phyloP scores from a whole-genome alignment of 75 land plant genomes.

The Selaginella moellendorffii region DNA sequence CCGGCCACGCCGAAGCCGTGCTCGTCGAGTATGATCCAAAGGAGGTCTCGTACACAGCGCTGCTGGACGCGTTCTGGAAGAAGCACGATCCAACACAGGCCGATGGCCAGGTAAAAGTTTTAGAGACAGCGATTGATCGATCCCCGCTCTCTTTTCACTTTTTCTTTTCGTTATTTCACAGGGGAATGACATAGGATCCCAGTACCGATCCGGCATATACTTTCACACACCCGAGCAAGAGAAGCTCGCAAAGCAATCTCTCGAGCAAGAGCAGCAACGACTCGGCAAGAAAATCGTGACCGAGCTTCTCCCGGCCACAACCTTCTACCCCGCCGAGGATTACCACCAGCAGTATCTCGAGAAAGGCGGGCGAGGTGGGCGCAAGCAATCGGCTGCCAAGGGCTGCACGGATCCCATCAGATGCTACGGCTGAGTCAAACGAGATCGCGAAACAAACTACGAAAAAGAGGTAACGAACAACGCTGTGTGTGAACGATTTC shows the following conservation, averaged over 20 bases:
- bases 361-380: conserved; percentile 21
- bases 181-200: conserved; percentile 23
- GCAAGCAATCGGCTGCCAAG: conserved; percentile 20
- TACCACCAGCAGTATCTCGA: conserved; percentile 82
- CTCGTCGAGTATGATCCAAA: conserved; percentile 20
- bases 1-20: conserved; percentile 26
- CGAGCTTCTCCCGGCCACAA: conserved; percentile 63
- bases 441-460: too few species aligned
- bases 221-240: conserved; percentile 19
- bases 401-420: conserved; percentile 24
- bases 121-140: background rate
- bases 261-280: conserved; percentile 13
- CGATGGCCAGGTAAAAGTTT: conserved; percentile 15
- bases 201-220: conserved; percentile 23
- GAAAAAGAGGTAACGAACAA: too few species aligned
- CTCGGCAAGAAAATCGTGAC: conserved; percentile 38
- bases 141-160: background rate
- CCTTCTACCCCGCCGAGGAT: conserved; percentile 65
- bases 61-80: conserved; percentile 24
- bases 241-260: conserved; percentile 14
- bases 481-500: too few species aligned
- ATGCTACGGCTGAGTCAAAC: conserved; percentile 26
- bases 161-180: conserved; percentile 1
- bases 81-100: conserved; percentile 24
- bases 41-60: conserved; percentile 12